Evolutionary conservation across 495 filamentous ascomycete genomes (phyloP).

Genomic region (Cladorrhinum samala): DNA sequence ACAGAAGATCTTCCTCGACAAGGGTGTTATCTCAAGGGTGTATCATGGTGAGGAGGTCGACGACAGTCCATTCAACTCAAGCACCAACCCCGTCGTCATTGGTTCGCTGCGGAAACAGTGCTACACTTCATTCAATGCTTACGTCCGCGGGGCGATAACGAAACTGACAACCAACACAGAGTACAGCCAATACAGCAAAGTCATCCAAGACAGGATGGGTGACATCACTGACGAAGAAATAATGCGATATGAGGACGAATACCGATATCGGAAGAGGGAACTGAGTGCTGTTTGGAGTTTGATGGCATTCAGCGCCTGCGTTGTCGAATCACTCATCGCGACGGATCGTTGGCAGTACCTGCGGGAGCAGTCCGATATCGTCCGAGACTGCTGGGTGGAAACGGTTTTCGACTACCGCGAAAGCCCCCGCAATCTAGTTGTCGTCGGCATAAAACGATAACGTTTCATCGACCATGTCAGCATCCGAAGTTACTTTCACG

Average conservation of each 20-base stretch:
- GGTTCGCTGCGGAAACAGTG: conserved; percentile 76
- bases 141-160: conserved; percentile 69
- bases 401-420: conserved; percentile 82
- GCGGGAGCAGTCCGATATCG: conserved; percentile 60
- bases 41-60: conserved; percentile 34
- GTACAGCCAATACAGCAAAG: conserved; percentile 43
- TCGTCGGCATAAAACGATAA: conserved; percentile 78
- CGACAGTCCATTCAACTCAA: conserved; percentile 44
- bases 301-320: conserved; percentile 88
- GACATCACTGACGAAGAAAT: conserved; percentile 69
- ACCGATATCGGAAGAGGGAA: conserved; percentile 64
- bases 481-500: background rate
- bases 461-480: background rate
- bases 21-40: conserved; percentile 60
- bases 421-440: conserved; percentile 83
- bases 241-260: conserved; percentile 57
- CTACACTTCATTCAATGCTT: conserved; percentile 68
- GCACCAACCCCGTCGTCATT: conserved; percentile 72
- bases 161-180: conserved; percentile 62
- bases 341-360: conserved; percentile 89
- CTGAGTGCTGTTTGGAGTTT: conserved; percentile 82
- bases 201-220: conserved; percentile 55
- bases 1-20: conserved; percentile 84
- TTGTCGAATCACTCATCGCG: conserved; percentile 85
- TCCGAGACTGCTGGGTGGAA: conserved; percentile 82